Evolutionary conservation across 179 eudicot species (phyloP), one percentile per base, ranked within the genome.

Genomic region (Silene noctiflora): DNA sequence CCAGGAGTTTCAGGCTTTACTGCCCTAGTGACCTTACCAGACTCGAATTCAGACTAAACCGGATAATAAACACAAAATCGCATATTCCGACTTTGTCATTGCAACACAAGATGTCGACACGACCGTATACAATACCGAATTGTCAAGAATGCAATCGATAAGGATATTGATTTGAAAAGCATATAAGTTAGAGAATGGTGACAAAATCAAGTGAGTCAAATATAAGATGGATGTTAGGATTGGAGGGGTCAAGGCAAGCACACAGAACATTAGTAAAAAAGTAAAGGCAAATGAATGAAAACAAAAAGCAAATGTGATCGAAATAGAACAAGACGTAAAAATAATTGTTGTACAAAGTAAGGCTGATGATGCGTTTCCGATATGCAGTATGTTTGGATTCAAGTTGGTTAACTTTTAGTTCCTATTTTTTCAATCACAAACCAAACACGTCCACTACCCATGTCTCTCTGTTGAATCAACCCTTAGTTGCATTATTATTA

Each of bases 381-480:
- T 69, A 44, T 48, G 29, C 6, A 69, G 60, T 31, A 27, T 7
- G 2, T 70, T 70, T 70, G 61, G 73, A 70, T 46, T 70, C 17
- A 70, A 70, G 73, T 70, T 44, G 20, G 39, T 70, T 70, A 51
- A 70, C 73, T 70, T 70, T 70, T 70, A 70, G 73, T 44, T 48
- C 4, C 4, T 7, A 11, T 33, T 33, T 69, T 16, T 70, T 13
- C 20, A 70, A 70, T 69, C 58, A 44, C 0, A 11, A 70, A 70
- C 73, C 73, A 70, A 70, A 70, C 73, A 70, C 59, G 35, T 70
- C 73, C 73, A 70, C 73, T 33, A 33, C 39, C 39, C 39, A 33
- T 33, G 39, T 33, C 7, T 22, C 60, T 33, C 0, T 4, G 39
- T 33, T 4, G 6, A 29, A 29, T 5, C 7, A 33, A 33, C 39